Conservation (phyloP, 225 moss, liverwort and hornwort species). For the Straminergon stramineum region DNA sequence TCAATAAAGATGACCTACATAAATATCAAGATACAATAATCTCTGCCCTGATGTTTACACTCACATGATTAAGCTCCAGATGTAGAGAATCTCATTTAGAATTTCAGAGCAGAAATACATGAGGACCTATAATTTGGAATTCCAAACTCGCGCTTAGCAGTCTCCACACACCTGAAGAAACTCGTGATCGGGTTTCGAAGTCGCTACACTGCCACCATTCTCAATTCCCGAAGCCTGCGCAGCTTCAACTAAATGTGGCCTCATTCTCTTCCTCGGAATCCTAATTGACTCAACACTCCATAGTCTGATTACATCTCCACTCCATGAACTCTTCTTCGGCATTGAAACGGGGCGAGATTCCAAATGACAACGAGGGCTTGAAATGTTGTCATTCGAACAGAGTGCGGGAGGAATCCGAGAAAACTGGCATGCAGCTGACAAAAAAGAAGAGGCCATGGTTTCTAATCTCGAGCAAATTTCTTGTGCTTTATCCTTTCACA, state of each 20-base stretch:
- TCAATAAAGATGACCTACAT: neutral
- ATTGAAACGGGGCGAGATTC: neutral
- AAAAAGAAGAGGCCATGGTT: conserved; percentile 11
- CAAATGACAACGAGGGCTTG: neutral
- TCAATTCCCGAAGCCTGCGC: conserved; percentile 19
- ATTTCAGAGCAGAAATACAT: neutral
- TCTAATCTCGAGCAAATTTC: neutral
- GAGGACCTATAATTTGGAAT: neutral
- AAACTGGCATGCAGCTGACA: neutral
- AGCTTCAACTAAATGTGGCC: conserved; percentile 6
- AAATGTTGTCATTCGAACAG: neutral
- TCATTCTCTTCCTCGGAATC: conserved; percentile 3
- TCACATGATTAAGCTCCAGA: neutral
- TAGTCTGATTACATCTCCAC: neutral
- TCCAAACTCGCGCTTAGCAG: neutral
- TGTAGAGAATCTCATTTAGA: neutral
- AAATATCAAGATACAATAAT: neutral
- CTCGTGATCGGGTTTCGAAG: conserved; percentile 12
- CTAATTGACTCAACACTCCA: neutral
- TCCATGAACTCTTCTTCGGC: neutral
- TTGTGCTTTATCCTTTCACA: neutral
- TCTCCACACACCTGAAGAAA: conserved; percentile 33
- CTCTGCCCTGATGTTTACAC: neutral
- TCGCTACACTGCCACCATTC: conserved; percentile 1
- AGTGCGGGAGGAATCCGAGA: neutral